A percentile compares a stretch with the other conserved stretches of the same genome.
Evolutionary conservation across 371 early-diverging fungal genomes (phyloP).

Genomic region (Rhizopus sp.): DNA sequence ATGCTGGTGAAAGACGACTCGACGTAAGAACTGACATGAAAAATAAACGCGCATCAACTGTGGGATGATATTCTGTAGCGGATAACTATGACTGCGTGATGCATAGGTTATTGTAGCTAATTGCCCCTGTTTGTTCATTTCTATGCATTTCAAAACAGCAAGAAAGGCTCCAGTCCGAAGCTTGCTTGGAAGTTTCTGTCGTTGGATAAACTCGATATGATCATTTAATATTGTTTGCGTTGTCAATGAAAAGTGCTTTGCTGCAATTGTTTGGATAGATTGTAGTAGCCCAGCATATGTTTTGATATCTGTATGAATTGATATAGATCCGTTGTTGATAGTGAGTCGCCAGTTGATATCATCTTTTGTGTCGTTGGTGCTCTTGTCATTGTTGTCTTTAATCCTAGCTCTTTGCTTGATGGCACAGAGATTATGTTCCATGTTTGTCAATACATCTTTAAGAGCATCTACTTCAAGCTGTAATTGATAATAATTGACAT

Average conservation of each 20-base stretch:
- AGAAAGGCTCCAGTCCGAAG: conserved; percentile 15
- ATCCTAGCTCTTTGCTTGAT: conserved; percentile 4
- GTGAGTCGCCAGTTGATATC: conserved; percentile 16
- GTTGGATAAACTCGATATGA: background rate
- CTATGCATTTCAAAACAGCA: conserved; percentile 10
- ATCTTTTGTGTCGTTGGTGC: background rate
- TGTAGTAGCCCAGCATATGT: conserved; percentile 14
- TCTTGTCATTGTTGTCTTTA: background rate
- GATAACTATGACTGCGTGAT: background rate
- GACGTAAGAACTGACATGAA: conserved; percentile 33
- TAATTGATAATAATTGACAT: conserved; percentile 12
- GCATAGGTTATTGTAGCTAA: background rate
- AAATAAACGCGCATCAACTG: conserved; percentile 36
- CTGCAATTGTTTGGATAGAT: conserved; percentile 13
- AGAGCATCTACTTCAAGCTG: conserved; percentile 18
- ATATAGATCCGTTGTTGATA: conserved; percentile 13
- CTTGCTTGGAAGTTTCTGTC: background rate
- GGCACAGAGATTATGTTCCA: conserved; percentile 22
- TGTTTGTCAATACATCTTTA: conserved; percentile 17
- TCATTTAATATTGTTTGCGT: background rate
- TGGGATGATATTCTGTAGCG: background rate
- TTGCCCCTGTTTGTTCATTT: background rate
- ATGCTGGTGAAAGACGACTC: conserved; percentile 30
- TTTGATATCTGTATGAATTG: conserved; percentile 20
- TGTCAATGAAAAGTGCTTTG: background rate